Evolutionary conservation across 2,329 filamentous ascomycete species (phyloP), one percentile per base, ranked within the genome.

Genomic region (Xylaria sp.): DNA sequence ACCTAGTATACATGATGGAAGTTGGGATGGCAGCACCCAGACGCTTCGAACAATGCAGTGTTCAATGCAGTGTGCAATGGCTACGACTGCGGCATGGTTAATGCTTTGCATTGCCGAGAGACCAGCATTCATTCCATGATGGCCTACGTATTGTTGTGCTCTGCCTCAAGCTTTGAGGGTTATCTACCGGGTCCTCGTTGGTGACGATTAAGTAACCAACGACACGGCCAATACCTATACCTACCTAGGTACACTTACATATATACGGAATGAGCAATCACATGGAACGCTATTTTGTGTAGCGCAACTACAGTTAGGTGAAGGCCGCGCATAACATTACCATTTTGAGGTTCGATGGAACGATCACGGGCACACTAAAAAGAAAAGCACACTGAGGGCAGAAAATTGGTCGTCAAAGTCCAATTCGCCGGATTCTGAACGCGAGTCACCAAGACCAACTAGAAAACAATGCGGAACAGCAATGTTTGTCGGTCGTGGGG

Each of bases 371-470:
- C 48, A 40, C 27, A 57, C 54, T 37, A 35, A 25, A 27, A 42
- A 50, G 47, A 54, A 35, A 44, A 32, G 29, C 35, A 37, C 53
- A 21, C 35, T 42, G 12, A 42, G 25, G 16, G 4, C 32, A 32
- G 35, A n/a, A 51, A 53, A 42, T 25, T 32, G 25, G 48, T 16
- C 50, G 35, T 51, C 40, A 42, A 50, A 25, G 16, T 47, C 40
- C 54, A 60, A 47, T 60, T 63, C 55, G 59, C 53, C 27, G 50
- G 48, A 40, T 54, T 51, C 35, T 44, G 62, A 64, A 51, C 44
- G 58, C 47, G 55, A 62, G 44, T 53, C 54, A 51, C 65, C 51
- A 57, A 50, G 29, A 60, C 51, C 65, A 18, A 27, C 55, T 58
- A 58, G 37, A 58, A 63, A 60, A 64, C 37, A 48, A 50, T n/a